phyloP scores from a whole-genome alignment of 176 grass and related monocot species.

The Typha latifolia region DNA sequence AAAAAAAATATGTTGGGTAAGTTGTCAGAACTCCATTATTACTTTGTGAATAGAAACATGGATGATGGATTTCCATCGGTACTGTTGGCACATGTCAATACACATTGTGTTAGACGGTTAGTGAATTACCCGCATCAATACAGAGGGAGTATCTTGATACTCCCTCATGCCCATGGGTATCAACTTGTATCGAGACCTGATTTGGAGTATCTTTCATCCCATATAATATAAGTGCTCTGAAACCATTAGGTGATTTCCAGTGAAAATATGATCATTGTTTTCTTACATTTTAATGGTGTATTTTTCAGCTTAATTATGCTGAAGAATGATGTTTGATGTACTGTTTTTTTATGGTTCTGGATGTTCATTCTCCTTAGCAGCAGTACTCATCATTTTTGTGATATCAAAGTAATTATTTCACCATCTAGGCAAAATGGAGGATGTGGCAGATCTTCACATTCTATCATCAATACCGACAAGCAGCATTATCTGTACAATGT shows the following conservation, averaged over 20 bases:
- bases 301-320: not conserved
- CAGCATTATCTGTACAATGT: slow-evolving; percentile 55
- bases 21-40: too few species aligned
- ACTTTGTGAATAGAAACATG: too few species aligned
- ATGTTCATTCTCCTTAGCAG: not conserved
- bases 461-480: slow-evolving; percentile 36
- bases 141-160: too few species aligned
- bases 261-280: not conserved
- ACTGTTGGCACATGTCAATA: too few species aligned
- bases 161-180: too few species aligned
- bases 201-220: too few species aligned
- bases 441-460: slow-evolving; percentile 37
- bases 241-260: not conserved
- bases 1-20: too few species aligned
- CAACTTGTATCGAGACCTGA: too few species aligned
- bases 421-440: slow-evolving; percentile 58
- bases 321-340: not conserved
- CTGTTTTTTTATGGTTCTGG: not conserved
- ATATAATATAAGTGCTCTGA: too few species aligned
- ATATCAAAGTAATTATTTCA: not conserved
- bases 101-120: too few species aligned
- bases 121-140: too few species aligned
- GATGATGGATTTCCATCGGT: too few species aligned
- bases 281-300: not conserved
- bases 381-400: not conserved